Evolutionary conservation across 2,329 filamentous ascomycete genomes (phyloP).

Genomic region (Malbranchea zuffiana): DNA sequence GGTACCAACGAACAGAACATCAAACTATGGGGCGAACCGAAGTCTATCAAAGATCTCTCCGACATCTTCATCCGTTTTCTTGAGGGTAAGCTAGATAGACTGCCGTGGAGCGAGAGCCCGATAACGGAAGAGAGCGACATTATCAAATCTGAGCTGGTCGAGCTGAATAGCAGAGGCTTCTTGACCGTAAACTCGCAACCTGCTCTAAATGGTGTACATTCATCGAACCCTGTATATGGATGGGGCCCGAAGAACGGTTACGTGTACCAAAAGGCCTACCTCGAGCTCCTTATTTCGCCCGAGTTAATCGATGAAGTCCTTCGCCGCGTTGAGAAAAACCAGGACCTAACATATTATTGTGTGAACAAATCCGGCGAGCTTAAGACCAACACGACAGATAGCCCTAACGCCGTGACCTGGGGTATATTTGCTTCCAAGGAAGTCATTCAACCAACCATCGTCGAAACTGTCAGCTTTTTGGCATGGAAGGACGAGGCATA

Average conservation of each 20-base stretch:
- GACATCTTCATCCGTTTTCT: slow-evolving; percentile 79
- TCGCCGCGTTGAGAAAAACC: slow-evolving; percentile 62
- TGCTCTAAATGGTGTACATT: slow-evolving; percentile 82
- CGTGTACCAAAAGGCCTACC: slow-evolving; percentile 95
- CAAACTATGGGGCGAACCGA: slow-evolving; percentile 84
- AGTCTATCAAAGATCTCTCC: slow-evolving; percentile 66
- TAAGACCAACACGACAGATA: slow-evolving; percentile 70
- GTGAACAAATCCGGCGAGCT: slow-evolving; percentile 75
- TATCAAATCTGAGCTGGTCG: slow-evolving; percentile 65
- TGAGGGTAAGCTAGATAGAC: slow-evolving; percentile 62
- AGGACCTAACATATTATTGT: slow-evolving; percentile 85
- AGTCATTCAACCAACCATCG: slow-evolving; percentile 99
- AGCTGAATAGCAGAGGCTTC: slow-evolving; percentile 74
- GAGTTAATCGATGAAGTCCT: slow-evolving; percentile 68
- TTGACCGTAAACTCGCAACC: slow-evolving; percentile 97
- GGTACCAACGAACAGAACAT: slow-evolving; percentile 94
- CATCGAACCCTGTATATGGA: slow-evolving; percentile 72
- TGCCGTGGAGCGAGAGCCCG: slow-evolving; percentile 89
- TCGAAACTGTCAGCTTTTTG: slow-evolving; percentile 93
- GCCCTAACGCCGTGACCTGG: slow-evolving; percentile 98
- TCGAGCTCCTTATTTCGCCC: slow-evolving; percentile 80
- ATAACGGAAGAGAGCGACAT: slow-evolving; percentile 71
- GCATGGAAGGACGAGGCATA: slow-evolving; percentile 99
- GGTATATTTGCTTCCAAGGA: slow-evolving; percentile 98
- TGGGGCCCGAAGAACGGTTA: slow-evolving; percentile 95